phyloP scores from a whole-genome alignment of 306 rosid species.

The Malus sieversii region DNA sequence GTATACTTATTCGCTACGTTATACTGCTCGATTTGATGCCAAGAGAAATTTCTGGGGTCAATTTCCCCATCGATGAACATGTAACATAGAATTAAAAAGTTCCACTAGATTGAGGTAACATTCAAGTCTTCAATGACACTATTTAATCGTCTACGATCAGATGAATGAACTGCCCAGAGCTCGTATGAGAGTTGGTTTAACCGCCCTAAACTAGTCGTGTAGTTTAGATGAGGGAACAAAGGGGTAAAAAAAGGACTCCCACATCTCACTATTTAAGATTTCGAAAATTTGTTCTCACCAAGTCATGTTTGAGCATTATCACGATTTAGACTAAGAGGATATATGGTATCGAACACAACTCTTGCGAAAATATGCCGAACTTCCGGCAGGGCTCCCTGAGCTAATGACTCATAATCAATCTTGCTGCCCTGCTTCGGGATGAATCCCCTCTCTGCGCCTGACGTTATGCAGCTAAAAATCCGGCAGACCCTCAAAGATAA shows the following conservation, averaged over 20 bases:
- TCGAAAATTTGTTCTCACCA: not conserved
- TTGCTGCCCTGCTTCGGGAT: conserved; percentile 47
- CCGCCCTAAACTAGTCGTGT: not conserved
- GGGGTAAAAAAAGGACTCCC: not conserved
- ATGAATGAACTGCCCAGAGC: not conserved
- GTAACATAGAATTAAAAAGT: not conserved
- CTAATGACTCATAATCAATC: conserved; percentile 45
- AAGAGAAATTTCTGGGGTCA: not conserved
- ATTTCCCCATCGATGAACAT: not conserved
- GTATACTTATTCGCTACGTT: not conserved
- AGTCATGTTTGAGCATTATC: conserved; percentile 1
- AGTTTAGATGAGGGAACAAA: not conserved
- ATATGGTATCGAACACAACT: conserved; percentile 62
- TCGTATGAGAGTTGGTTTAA: not conserved
- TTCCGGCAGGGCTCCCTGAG: conserved; percentile 42
- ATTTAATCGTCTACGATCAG: not conserved
- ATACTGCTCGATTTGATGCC: not conserved
- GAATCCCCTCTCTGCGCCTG: conserved; percentile 15
- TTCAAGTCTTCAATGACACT: not conserved
- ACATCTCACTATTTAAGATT: not conserved
- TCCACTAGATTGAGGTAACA: not conserved
- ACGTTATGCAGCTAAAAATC: conserved; percentile 43
- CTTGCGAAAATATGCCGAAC: conserved; percentile 64
- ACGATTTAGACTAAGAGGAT: conserved; percentile 35
- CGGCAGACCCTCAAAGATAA: conserved; percentile 42